These are phyloP conservation scores for Daucus carota DNA, from an alignment of 129 eudicot genomes.

Conservation along the genomic window DNA sequence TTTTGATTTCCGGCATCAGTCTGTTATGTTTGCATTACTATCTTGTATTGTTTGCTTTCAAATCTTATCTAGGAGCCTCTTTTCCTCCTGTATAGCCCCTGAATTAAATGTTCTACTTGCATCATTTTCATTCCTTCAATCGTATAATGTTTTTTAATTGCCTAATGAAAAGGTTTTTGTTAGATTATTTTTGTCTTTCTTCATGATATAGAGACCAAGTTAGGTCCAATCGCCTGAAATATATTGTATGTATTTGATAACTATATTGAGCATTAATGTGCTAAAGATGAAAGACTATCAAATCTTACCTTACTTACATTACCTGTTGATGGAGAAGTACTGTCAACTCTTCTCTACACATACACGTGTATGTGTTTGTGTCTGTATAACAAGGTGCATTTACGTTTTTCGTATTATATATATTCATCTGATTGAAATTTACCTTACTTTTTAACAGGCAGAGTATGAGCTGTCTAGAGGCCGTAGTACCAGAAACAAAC, in stretches of 20 bases:
- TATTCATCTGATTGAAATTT: neutral
- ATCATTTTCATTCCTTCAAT: neutral
- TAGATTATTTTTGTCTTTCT: neutral
- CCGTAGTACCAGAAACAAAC: conserved; percentile 57
- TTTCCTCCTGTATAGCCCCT: neutral
- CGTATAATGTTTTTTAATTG: neutral
- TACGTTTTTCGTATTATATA: neutral
- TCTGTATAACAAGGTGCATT: neutral
- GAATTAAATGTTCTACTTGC: neutral
- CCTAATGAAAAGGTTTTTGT: neutral
- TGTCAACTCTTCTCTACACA: neutral
- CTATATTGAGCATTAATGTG: neutral
- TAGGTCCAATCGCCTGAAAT: neutral
- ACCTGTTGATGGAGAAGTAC: neutral
- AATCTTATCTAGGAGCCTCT: neutral
- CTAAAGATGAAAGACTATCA: neutral
- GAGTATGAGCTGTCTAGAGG: conserved; percentile 80
- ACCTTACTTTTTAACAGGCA: conserved; percentile 37
- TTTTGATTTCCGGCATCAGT: neutral
- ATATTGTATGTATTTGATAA: neutral
- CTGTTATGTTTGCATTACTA: neutral
- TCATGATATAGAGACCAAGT: neutral
- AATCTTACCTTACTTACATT: neutral
- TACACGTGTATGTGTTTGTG: neutral
- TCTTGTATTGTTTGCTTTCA: neutral